phyloP scores from a whole-genome alignment of 176 grass and related monocot genomes.

The Neostapfia colusana region DNA sequence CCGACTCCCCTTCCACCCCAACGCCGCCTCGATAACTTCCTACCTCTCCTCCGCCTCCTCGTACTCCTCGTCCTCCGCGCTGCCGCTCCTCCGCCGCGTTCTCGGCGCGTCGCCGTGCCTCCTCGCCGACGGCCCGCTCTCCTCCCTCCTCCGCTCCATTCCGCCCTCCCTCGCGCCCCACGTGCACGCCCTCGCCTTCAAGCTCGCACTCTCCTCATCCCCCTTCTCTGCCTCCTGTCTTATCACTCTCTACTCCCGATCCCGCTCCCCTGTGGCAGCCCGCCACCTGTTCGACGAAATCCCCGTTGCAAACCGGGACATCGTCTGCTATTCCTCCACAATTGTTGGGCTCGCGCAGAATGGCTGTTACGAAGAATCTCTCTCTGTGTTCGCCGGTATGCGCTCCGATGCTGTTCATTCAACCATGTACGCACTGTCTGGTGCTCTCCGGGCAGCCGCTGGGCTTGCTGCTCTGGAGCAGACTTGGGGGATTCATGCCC shows the following conservation, averaged over 20 bases:
- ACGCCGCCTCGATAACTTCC: slow-evolving; percentile 26
- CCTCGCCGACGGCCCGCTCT: slow-evolving; percentile 46
- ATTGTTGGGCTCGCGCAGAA: slow-evolving; percentile 49
- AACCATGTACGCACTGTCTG: slow-evolving; percentile 40
- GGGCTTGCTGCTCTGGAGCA: slow-evolving; percentile 44
- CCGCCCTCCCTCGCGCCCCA: slow-evolving; percentile 10
- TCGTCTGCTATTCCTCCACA: slow-evolving; percentile 43
- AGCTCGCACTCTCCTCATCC: slow-evolving; percentile 33
- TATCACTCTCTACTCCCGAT: neutral
- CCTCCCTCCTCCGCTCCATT: slow-evolving; percentile 42
- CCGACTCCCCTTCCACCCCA: slow-evolving; percentile 24
- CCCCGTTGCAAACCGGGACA: slow-evolving; percentile 18
- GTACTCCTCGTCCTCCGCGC: slow-evolving; percentile 20
- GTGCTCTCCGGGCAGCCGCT: slow-evolving; percentile 30
- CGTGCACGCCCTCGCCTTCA: slow-evolving; percentile 40
- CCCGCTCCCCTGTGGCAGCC: neutral
- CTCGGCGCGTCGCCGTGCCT: slow-evolving; percentile 11
- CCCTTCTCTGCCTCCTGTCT: slow-evolving; percentile 20
- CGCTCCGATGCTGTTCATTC: slow-evolving; percentile 18
- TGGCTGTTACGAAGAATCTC: neutral
- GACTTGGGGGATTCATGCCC: slow-evolving; percentile 37
- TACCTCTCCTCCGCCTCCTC: slow-evolving; percentile 11
- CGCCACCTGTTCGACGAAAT: slow-evolving; percentile 53
- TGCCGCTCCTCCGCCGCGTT: slow-evolving; percentile 33
- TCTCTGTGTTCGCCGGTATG: slow-evolving; percentile 38